These are phyloP conservation scores for Phytophthora capsici DNA, from an alignment of 352 stramenopile species.

Conservation along the genomic window DNA sequence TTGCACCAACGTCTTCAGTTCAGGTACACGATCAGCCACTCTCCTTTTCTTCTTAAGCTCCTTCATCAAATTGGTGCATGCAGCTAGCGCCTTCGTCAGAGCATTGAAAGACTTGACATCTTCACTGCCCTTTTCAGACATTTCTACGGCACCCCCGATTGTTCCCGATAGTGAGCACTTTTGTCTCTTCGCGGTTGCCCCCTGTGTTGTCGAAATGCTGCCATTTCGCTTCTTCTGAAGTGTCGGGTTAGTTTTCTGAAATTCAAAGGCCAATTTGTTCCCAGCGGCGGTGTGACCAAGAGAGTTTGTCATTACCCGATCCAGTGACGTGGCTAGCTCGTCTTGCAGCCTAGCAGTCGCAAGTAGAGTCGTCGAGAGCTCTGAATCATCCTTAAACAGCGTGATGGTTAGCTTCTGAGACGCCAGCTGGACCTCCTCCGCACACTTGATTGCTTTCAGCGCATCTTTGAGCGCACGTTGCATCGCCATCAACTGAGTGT, in stretches of 20 bases:
- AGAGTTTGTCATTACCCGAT: not conserved
- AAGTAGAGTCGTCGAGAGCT: conserved; percentile 15
- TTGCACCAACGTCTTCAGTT: conserved; percentile 9
- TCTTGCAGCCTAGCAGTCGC: conserved; percentile 1
- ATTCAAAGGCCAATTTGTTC: not conserved
- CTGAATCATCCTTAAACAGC: conserved; percentile 10
- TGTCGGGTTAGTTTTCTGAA: not conserved
- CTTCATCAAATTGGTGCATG: conserved; percentile 1
- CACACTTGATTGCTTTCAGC: conserved; percentile 1
- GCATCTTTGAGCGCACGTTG: conserved; percentile 6
- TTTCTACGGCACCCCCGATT: not conserved
- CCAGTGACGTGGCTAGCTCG: not conserved
- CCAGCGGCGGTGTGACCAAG: not conserved
- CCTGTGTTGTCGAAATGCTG: not conserved
- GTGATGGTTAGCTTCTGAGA: conserved; percentile 12
- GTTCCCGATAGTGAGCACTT: not conserved
- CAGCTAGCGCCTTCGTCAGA: conserved; percentile 1
- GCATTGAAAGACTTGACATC: not conserved
- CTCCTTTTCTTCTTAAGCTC: conserved; percentile 16
- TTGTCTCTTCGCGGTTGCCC: not conserved
- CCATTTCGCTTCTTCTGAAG: conserved; percentile 8
- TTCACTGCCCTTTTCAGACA: not conserved
- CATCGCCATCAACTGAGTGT: conserved; percentile 5
- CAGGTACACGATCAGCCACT: conserved; percentile 4
- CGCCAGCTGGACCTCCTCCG: conserved; percentile 6